A percentile compares a stretch with the other conserved stretches of the same genome.
phyloP scores from a whole-genome alignment of 2,329 filamentous ascomycete genomes.

The Rutstroemia sp. region DNA sequence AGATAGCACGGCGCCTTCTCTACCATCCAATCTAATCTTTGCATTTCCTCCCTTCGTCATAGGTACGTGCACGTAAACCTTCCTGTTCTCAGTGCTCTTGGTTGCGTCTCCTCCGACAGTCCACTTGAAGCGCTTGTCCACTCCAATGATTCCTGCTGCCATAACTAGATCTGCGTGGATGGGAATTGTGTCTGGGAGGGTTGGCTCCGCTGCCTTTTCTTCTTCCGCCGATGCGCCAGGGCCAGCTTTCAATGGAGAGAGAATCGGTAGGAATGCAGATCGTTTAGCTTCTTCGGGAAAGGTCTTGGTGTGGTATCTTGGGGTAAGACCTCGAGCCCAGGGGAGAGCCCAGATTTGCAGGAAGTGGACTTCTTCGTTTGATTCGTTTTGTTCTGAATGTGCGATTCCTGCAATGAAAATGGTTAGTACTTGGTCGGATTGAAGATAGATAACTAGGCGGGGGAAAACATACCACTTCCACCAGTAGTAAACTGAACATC shows the following conservation, averaged over 20 bases:
- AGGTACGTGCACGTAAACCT: conserved; percentile 73
- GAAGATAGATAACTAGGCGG: background rate
- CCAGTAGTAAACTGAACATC: conserved; percentile 88
- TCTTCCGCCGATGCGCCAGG: conserved; percentile 51
- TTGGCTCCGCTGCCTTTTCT: conserved; percentile 57
- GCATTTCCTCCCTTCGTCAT: conserved; percentile 72
- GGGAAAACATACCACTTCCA: conserved; percentile 51
- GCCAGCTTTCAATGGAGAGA: conserved; percentile 67
- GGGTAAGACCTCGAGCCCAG: conserved; percentile 64
- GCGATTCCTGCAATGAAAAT: conserved; percentile 46
- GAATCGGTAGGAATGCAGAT: conserved; percentile 63
- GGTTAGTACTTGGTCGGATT: conserved; percentile 13
- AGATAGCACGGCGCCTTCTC: conserved; percentile 56
- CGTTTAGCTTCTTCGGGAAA: conserved; percentile 69
- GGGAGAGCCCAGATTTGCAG: conserved; percentile 84
- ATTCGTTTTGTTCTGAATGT: conserved; percentile 78
- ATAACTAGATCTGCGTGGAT: conserved; percentile 81
- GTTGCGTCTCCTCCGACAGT: conserved; percentile 52
- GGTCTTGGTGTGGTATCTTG: conserved; percentile 67
- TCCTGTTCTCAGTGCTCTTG: conserved; percentile 49
- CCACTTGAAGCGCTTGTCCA: conserved; percentile 62
- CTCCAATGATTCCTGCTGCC: conserved; percentile 66
- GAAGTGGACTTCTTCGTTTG: conserved; percentile 67
- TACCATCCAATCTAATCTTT: conserved; percentile 59
- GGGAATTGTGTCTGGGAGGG: conserved; percentile 62